Base-by-base conservation (phyloP, 768 basidiomycete genomes). In the Suillus discolor region DNA sequence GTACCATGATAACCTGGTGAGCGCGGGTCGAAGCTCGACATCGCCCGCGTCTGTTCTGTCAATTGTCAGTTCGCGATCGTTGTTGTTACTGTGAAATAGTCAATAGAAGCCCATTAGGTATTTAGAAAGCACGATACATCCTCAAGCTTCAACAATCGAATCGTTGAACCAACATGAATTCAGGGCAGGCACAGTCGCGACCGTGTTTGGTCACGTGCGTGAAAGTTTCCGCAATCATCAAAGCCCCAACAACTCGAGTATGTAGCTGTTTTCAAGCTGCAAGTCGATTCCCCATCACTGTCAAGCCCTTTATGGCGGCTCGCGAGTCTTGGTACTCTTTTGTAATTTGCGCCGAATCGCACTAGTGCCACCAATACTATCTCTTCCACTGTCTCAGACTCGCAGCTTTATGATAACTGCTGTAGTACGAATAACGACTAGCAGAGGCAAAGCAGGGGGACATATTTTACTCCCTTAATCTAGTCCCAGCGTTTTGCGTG, bases 1-100 rank as follows among this genome's bases (percentile, higher is more conserved):
- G 87, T 85, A 77, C 87, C 88, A 69, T 84, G 84, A 55, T 55
- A 55, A 25, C 83, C 79, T 28, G 88, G 89, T 59, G 90, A 90
- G 81, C 88, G 83, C 25, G 82, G 79, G 69, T 83, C 84, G 65
- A 83, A 44, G 57, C 75, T 73, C 9, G 74, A 77, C 59, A 60
- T 60, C 54, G 31, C 54, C 54, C 54, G 54, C 31, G 54, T 55
- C 12, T 55, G 20, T 55, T 38, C 69, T 71, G 73, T 80, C 78
- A 45, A 71, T 78, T 61, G 81, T 76, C 83, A 84, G 53, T 44
- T 38, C 64, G 54, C 49, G 63, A 68, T 57, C 55, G 45, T 42
- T 18, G 41, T 23, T 25, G 20, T 57, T 12, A 28, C 41, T 60
- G 18, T 42, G 28, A 42, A 60, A 60, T n/a, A 3, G 39, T 60